Evolutionary conservation across 2,329 filamentous ascomycete species (phyloP).

Genomic region (Thielaviopsis musarum): DNA sequence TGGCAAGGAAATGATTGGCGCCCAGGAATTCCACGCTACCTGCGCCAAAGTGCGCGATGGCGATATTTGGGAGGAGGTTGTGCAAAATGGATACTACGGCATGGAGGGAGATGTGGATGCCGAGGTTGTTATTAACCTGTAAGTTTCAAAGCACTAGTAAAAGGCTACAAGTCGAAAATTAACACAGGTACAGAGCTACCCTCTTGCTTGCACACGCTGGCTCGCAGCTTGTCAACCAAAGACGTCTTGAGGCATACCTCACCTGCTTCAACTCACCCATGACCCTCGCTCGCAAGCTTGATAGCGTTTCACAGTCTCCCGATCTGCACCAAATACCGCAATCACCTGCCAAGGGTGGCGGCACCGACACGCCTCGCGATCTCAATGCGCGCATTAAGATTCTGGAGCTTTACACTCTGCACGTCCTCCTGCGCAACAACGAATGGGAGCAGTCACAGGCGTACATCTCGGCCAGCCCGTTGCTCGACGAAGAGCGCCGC

Average conservation of each 20-base stretch:
- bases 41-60: constrained; percentile 77
- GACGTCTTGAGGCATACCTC: constrained; percentile 74
- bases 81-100: constrained; percentile 72
- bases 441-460: constrained; percentile 93
- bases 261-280: constrained; percentile 45
- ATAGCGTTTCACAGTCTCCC: constrained; percentile 22
- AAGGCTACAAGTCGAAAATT: background rate
- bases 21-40: constrained; percentile 66
- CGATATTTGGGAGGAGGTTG: constrained; percentile 86
- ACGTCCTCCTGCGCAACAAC: constrained; percentile 81
- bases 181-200: constrained; percentile 46
- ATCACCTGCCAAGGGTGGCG: constrained; percentile 36
- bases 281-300: constrained; percentile 50
- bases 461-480: constrained; percentile 72
- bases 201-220: constrained; percentile 80
- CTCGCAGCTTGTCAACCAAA: constrained; percentile 69
- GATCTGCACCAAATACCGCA: constrained; percentile 23
- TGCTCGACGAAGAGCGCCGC: constrained; percentile 80
- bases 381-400: constrained; percentile 77
- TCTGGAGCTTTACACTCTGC: constrained; percentile 84
- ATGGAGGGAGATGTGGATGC: constrained; percentile 82
- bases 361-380: constrained; percentile 69
- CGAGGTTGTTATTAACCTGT: constrained; percentile 85
- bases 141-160: constrained; percentile 19
- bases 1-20: constrained; percentile 76